Conservation (phyloP, 2,329 filamentous ascomycete species). For the Ophiobolus disseminans region DNA sequence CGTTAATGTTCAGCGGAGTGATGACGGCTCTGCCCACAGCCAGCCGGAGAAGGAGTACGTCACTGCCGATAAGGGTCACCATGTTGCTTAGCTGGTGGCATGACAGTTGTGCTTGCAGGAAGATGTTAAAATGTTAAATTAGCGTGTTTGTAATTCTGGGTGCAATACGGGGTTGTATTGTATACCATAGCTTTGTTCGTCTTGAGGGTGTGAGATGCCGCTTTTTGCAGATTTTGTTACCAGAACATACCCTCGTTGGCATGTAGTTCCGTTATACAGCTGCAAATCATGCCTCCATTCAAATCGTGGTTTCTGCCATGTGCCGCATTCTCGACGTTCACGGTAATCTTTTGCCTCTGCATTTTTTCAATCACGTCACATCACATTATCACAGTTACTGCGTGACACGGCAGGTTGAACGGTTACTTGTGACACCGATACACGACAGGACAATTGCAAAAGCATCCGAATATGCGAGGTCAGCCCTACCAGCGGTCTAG, state of each 20-base stretch:
- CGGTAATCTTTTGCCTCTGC: no score
- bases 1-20: constrained; percentile 26
- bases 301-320: no score
- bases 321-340: no score
- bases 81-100: constrained; percentile 20
- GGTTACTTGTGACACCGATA: no score
- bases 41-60: constrained; percentile 32
- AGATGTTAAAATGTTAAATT: constrained; percentile 11
- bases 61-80: constrained; percentile 27
- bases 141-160: no score
- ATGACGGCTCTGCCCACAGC: constrained; percentile 32
- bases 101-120: not conserved
- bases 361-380: not conserved
- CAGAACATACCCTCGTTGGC: constrained; percentile 19
- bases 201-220: not conserved
- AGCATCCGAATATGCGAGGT: no score
- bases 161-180: no score
- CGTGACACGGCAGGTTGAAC: not conserved
- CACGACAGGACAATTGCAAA: no score
- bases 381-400: not conserved
- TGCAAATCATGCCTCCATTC: no score
- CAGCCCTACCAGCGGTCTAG: no score
- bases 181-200: no score
- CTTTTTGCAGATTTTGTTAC: not conserved
- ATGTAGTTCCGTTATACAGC: not conserved